phyloP scores from a whole-genome alignment of 345 rosid species.

The Sisymbrium irio region DNA sequence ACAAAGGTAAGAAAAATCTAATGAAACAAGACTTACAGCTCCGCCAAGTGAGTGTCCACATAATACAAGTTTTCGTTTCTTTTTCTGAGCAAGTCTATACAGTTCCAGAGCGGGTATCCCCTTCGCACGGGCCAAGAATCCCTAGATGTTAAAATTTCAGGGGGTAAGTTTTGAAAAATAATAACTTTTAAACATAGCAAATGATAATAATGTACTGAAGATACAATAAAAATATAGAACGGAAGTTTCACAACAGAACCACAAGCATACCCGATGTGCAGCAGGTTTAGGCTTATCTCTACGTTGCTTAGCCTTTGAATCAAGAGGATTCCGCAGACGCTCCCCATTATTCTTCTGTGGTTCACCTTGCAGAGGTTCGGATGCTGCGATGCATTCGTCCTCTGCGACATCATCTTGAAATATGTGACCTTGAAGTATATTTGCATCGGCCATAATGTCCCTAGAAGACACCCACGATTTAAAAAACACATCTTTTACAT shows the following conservation, averaged over 20 bases:
- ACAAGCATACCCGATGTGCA: slow-evolving; percentile 77
- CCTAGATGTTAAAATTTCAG: slow-evolving; percentile 42
- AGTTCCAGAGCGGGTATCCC: slow-evolving; percentile 97
- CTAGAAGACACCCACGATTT: slow-evolving; percentile 40
- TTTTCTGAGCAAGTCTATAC: slow-evolving; percentile 93
- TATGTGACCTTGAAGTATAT: slow-evolving; percentile 89
- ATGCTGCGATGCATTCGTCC: slow-evolving; percentile 42
- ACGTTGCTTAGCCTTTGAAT: slow-evolving; percentile 50
- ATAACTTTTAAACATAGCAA: not conserved
- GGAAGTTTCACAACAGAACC: not conserved
- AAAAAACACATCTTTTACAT: slow-evolving; percentile 1
- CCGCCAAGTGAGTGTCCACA: slow-evolving; percentile 99
- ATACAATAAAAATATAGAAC: not conserved
- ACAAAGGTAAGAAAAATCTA: not conserved
- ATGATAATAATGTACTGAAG: slow-evolving; percentile 4
- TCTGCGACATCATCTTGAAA: slow-evolving; percentile 75
- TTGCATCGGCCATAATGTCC: slow-evolving; percentile 92
- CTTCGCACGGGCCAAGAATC: slow-evolving; percentile 95
- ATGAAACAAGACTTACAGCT: slow-evolving; percentile 58
- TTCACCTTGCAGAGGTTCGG: slow-evolving; percentile 47
- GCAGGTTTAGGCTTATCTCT: slow-evolving; percentile 80
- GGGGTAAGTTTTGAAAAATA: not conserved
- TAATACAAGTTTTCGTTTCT: slow-evolving; percentile 83
- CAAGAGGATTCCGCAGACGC: slow-evolving; percentile 42
- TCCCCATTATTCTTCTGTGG: slow-evolving; percentile 47